Base-by-base conservation (phyloP, 2,329 filamentous ascomycete species). In the Diplodia seriata region DNA sequence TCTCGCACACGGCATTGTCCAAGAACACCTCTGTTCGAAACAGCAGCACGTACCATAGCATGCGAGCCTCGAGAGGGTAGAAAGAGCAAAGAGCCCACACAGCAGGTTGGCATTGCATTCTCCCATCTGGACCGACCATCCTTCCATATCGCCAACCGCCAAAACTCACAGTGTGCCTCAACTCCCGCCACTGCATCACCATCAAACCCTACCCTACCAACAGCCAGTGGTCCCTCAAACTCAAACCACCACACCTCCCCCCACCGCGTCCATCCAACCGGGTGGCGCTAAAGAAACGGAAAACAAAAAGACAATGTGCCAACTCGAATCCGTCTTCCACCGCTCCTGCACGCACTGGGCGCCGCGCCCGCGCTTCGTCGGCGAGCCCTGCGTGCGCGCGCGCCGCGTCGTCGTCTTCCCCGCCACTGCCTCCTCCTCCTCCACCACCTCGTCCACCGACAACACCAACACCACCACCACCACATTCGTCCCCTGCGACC, bases 251-350 rank as follows among this genome's bases (percentile, higher is more conserved):
- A n/a, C 40, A 47, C 40, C 23, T 11, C n/a, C 40, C 18, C 6
- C 40, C 40, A n/a, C 33, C 33, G 11, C 33, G 8, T 33, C 31
- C 31, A 33, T 36, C n/a, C n/a, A n/a, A 23, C 23, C 23, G 23
- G 23, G 23, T 2, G 1, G 23, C 23, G 2, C 1, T 1, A 23
- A 23, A 23, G 23, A 23, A 23, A 23, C 1, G 1, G 23, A 23
- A 23, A 2, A 23, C 31, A 4, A 31, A 31, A 31, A 23, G 2
- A 23, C 23, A 3, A 61, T 78, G 76, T 78, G 76, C 69, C 70
- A 74, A 50, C 73, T 73, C 4, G 73, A 77, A 68, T 69, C 76
- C 67, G 72, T 77, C 36, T 78, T 73, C 53, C 75, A 77, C 61
- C 69, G 31, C 53, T 64, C 71, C 14, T 78, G 76, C 64, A 68